Percentiles rank a stretch among this genome's conserved stretches.
phyloP scores from a whole-genome alignment of 1,139 yeast species.

The Yamadazyma taylorii region DNA sequence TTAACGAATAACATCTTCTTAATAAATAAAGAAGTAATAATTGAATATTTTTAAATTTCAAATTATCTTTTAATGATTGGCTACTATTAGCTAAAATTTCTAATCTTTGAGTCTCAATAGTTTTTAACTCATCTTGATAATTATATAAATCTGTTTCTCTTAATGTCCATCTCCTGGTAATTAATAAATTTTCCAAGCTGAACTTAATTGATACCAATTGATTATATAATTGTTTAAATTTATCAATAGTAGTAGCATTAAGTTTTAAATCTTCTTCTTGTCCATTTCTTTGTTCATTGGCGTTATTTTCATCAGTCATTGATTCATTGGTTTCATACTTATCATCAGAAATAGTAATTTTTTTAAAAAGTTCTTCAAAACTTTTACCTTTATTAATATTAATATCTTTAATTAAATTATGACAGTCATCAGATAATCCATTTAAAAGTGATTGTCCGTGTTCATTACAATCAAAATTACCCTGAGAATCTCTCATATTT shows the following conservation, averaged over 20 bases:
- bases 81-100: constrained; percentile 20
- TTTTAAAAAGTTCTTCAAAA: constrained; percentile 22
- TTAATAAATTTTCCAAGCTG: constrained; percentile 73
- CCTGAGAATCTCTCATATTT: constrained; percentile 32
- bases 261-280: constrained; percentile 11
- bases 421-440: constrained; percentile 80
- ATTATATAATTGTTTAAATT: constrained; percentile 25
- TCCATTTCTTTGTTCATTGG: no score
- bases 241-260: constrained; percentile 14
- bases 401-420: constrained; percentile 69
- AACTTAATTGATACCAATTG: constrained; percentile 62
- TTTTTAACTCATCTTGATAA: constrained; percentile 71
- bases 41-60: constrained; percentile 44
- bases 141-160: constrained; percentile 90
- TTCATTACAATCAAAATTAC: constrained; percentile 29
- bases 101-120: constrained; percentile 69
- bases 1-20: constrained; percentile 85
- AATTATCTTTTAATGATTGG: constrained; percentile 11
- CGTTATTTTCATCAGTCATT: not conserved
- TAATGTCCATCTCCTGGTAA: constrained; percentile 95
- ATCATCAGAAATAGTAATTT: constrained; percentile 22
- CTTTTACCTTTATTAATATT: constrained; percentile 52
- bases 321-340: not conserved
- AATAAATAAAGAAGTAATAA: constrained; percentile 72
- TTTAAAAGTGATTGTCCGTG: constrained; percentile 59